phyloP scores from a whole-genome alignment of 108 stramenopile species.

The Hondaea fermentalgiana region DNA sequence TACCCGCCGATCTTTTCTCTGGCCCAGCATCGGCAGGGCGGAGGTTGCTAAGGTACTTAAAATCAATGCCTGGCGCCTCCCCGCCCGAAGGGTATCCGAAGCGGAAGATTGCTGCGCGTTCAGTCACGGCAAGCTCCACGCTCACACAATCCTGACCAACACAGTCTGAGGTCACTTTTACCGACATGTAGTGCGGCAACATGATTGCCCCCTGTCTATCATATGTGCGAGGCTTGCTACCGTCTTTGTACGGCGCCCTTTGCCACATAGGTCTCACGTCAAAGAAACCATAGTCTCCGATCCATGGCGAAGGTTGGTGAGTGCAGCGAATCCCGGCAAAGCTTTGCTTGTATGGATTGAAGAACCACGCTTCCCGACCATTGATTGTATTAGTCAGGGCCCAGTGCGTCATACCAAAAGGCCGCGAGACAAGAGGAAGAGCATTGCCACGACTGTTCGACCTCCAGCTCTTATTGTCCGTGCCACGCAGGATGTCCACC shows the following conservation, averaged over 20 bases:
- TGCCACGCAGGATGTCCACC: background rate
- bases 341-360: background rate
- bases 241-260: background rate
- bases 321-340: conserved; percentile 17
- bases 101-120: background rate
- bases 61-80: background rate
- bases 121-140: background rate
- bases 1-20: no score
- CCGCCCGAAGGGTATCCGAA: background rate
- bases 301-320: conserved; percentile 37
- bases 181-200: background rate
- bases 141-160: background rate
- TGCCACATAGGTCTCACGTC: background rate
- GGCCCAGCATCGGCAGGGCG: background rate
- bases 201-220: background rate
- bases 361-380: background rate
- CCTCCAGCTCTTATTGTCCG: background rate
- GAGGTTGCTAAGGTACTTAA: background rate
- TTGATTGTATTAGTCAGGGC: background rate
- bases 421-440: background rate
- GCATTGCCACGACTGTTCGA: conserved; percentile 4
- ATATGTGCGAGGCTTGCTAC: background rate
- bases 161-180: background rate
- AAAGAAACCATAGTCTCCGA: conserved; percentile 30
- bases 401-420: conserved; percentile 19